Base-by-base conservation (phyloP, 495 filamentous ascomycete species). In the Sordaria brevicollis region DNA sequence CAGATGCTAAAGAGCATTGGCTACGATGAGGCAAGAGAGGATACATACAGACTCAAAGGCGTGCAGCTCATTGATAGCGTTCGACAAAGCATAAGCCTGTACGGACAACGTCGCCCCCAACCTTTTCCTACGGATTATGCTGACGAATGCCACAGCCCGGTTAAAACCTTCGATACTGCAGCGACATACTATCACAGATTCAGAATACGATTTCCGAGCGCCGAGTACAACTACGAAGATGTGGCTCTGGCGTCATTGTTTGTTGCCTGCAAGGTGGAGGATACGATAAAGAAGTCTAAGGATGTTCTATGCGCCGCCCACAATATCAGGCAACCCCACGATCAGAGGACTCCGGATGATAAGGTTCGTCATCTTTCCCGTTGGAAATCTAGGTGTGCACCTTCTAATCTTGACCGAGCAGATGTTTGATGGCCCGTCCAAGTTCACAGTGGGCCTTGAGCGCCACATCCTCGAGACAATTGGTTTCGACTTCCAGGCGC, bases 251-350 rank as follows among this genome's bases (percentile, higher is more conserved):
- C 95, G 13, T 89, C 92, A 35, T 83, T 99, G 35, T 94, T 98
- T 74, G 90, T 91, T 19, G 93, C 93, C 38, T 97, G 94, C 86
- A 99, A 99, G 79, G 93, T 94, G 57, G 95, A 99, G 76, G 95
- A 99, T 77, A 98, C 95, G 2, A 84, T 98, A 65, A 98, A 99
- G 81, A 98, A 98, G 81, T 96, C 93, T 19, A 88, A 88, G 66
- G 95, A 99, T 68, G 95, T 99, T 69, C 83, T 97, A 5, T 95
- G 92, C 71, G 93, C 93, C 7, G 90, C 91, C 4, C 92, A 94
- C 81, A 98, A 97, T 72, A 79, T 97, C 21, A 93, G 92, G 76
- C 80, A 89, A 9, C 83, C 89, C 10, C 83, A 88, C 21, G 93
- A 97, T 70, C 88, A 89, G 69, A 85, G 94, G 57, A 90, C 90